Evolutionary conservation across 495 filamentous ascomycete species (phyloP), one percentile per base, ranked within the genome.

Genomic region (Xylaria longipes): DNA sequence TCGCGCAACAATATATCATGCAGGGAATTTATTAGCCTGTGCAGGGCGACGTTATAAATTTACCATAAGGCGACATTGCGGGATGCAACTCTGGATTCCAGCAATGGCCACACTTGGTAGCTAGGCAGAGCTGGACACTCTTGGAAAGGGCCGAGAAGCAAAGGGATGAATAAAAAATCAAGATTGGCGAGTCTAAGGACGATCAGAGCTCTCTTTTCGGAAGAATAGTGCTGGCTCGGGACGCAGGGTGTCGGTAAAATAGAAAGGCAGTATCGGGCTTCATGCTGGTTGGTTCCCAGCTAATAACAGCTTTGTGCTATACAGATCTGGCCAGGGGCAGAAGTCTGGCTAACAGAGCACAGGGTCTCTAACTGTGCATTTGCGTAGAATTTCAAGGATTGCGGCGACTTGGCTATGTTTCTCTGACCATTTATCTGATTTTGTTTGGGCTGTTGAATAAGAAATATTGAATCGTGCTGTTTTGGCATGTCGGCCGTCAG

Each of bases 1-100:
- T 41, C n/a, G 43, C 65, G 65, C 46, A 54, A 56, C 65, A 67
- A 67, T 67, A 67, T 56, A 67, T 67, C 22, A 67, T 56, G 65
- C 65, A 67, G 35, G 7, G 33, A 41, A 15, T 67, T 29, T 7
- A 67, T 67, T 67, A 67, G 65, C 65, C 65, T 67, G 65, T 39
- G 65, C 31, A 54, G 35, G 12, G 14, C 64, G 29, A 67, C n/a
- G 35, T 67, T 43, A 12, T 56, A 56, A 27, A 56, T 9, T 56
- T n/a, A 67, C 46, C 65, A 22, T 35, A 43, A 56, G n/a, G 46
- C 46, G 65, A 56, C 65, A 54, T 54, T 48, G 22, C n/a, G 65
- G 46, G 27, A 67, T 67, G 48, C 48, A 5, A 56, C 65, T 67
- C 65, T 29, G n/a, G 17, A 27, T 35, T 67, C 33, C 65, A 50